Evolutionary conservation across 495 filamentous ascomycete genomes (phyloP).

Genomic region (Xylaria telfairii): DNA sequence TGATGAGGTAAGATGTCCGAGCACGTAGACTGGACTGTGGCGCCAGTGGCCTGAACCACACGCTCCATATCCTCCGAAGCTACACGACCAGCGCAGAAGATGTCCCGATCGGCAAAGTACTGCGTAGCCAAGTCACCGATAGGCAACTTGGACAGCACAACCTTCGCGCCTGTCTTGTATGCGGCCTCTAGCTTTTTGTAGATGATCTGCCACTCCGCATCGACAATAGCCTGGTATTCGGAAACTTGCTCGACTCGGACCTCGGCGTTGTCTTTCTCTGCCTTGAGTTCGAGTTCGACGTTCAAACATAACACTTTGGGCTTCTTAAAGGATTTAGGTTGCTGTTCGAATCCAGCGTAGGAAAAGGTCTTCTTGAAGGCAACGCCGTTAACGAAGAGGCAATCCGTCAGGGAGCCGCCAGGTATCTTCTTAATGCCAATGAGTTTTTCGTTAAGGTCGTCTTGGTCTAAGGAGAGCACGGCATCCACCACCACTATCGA

Average conservation of each 20-base stretch:
- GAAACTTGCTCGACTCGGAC: slow-evolving; percentile 97
- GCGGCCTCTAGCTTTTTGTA: slow-evolving; percentile 97
- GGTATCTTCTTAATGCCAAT: slow-evolving; percentile 98
- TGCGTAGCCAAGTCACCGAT: slow-evolving; percentile 98
- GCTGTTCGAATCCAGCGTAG: slow-evolving; percentile 98
- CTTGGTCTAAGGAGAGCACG: slow-evolving; percentile 94
- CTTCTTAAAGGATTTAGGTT: slow-evolving; percentile 92
- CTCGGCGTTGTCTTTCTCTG: slow-evolving; percentile 98
- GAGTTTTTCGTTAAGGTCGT: slow-evolving; percentile 95
- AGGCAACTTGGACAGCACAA: slow-evolving; percentile 94
- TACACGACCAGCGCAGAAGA: slow-evolving; percentile 98
- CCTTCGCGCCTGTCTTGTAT: slow-evolving; percentile 91
- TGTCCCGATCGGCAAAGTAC: slow-evolving; percentile 96
- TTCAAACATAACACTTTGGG: slow-evolving; percentile 96
- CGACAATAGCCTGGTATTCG: slow-evolving; percentile 98
- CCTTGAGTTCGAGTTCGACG: slow-evolving; percentile 96
- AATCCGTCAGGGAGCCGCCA: slow-evolving; percentile 95
- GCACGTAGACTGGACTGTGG: slow-evolving; percentile 92
- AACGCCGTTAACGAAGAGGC: slow-evolving; percentile 95
- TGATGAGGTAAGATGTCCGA: slow-evolving; percentile 91
- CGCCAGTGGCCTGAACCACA: slow-evolving; percentile 92
- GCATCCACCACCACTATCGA: slow-evolving; percentile 92
- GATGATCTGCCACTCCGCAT: slow-evolving; percentile 99
- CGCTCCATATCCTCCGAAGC: slow-evolving; percentile 93
- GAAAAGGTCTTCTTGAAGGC: slow-evolving; percentile 99